Evolutionary conservation across 2,329 filamentous ascomycete species (phyloP), one percentile per base, ranked within the genome.

Genomic region (Hymenoscyphus occultus): DNA sequence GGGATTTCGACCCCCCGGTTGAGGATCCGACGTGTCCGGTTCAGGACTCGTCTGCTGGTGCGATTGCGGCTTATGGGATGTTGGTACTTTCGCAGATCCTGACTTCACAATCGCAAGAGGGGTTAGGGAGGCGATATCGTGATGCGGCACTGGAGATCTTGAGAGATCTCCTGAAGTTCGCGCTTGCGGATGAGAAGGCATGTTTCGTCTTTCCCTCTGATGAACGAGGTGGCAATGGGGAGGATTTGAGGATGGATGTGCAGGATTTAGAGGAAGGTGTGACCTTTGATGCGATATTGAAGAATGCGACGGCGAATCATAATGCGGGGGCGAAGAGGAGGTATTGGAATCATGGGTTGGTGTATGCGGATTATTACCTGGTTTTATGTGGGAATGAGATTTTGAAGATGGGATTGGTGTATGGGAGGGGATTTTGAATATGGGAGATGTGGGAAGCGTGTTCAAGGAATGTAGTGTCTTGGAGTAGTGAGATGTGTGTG

Each of bases 111-210:
- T n/a, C n/a, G n/a, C n/a, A n/a, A n/a, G n/a, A n/a, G n/a, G n/a
- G n/a, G n/a, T n/a, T n/a, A n/a, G n/a, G n/a, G n/a, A n/a, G n/a
- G n/a, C n/a, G n/a, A n/a, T n/a, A n/a, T n/a, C n/a, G n/a, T n/a
- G n/a, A n/a, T n/a, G n/a, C n/a, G n/a, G n/a, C n/a, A n/a, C n/a
- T n/a, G n/a, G n/a, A n/a, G n/a, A n/a, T n/a, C 67, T 1, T 77
- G 74, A 0, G 80, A 16, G 67, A 71, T 48, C 71, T 71, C 1
- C 58, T 72, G n/a, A 63, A 63, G 3, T 61, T 67, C 6, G 69
- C 69, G 13, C 51, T 69, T 4, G 66, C 72, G 9, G 40, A 60
- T 3, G 60, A 68, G 32, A 69, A 62, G 28, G 68, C 68, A 14
- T 48, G n/a, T 32, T 69, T 71, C 45, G 35, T 39, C 40, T 42